phyloP scores from a whole-genome alignment of 495 filamentous ascomycete species.

The Aspergillus biplanus region DNA sequence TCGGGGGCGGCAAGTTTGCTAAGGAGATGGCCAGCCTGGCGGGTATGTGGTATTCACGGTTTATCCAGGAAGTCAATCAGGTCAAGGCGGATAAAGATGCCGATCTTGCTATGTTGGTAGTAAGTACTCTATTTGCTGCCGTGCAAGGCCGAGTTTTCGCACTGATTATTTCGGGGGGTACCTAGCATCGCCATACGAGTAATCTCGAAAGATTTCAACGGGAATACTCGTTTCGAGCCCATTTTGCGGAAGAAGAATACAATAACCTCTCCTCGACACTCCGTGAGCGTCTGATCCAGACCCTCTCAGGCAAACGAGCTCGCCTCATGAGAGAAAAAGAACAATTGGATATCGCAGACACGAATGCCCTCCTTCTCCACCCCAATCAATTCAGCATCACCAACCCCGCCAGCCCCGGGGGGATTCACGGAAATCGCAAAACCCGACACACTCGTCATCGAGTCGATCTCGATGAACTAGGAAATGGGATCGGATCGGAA shows the following conservation, averaged over 20 bases:
- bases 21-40: conserved; percentile 66
- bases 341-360: conserved; percentile 82
- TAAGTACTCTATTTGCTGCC: conserved; percentile 45
- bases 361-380: conserved; percentile 84
- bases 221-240: conserved; percentile 56
- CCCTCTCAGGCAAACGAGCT: conserved; percentile 72
- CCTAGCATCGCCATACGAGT: conserved; percentile 46
- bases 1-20: conserved; percentile 55
- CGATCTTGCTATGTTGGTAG: conserved; percentile 72
- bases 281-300: conserved; percentile 81
- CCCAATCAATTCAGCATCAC: conserved; percentile 90
- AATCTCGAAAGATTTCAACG: conserved; percentile 44
- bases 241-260: conserved; percentile 83
- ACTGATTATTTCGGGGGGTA: not conserved
- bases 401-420: conserved; percentile 78
- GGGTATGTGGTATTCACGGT: conserved; percentile 79
- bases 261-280: conserved; percentile 74
- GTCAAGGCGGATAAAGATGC: conserved; percentile 82
- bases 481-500: conserved; percentile 59
- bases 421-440: conserved; percentile 77
- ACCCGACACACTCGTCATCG: conserved; percentile 82
- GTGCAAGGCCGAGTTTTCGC: not conserved
- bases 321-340: conserved; percentile 88
- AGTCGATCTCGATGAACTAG: conserved; percentile 77
- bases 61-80: conserved; percentile 83